phyloP scores from a whole-genome alignment of 768 basidiomycete species.

The Phaffia australis region DNA sequence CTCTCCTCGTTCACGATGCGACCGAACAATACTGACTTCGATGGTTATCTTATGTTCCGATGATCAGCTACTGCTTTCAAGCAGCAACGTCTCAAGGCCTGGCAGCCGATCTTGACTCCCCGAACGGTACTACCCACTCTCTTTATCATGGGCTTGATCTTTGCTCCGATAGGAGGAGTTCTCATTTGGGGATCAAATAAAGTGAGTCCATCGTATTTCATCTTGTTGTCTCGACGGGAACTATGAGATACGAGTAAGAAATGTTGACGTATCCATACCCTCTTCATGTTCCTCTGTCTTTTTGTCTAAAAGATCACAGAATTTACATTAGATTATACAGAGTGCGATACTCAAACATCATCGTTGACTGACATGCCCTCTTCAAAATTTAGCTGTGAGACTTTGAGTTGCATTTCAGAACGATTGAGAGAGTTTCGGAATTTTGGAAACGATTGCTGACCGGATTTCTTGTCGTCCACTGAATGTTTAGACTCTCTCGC shows the following conservation, averaged over 20 bases:
- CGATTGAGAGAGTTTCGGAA: no score
- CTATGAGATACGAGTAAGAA: neutral
- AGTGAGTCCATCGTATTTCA: slow-evolving; percentile 37
- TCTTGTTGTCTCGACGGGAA: neutral
- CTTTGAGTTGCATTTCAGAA: no score
- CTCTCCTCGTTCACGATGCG: neutral
- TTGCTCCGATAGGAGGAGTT: slow-evolving; percentile 90
- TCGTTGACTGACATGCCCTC: slow-evolving; percentile 49
- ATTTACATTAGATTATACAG: slow-evolving; percentile 89
- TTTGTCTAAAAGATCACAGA: slow-evolving; percentile 62
- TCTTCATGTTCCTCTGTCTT: slow-evolving; percentile 25
- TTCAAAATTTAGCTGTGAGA: slow-evolving; percentile 35
- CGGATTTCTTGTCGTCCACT: neutral
- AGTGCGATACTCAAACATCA: slow-evolving; percentile 61
- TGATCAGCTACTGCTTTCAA: slow-evolving; percentile 92
- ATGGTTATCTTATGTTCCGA: slow-evolving; percentile 9
- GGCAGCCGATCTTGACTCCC: slow-evolving; percentile 98
- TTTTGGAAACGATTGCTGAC: neutral
- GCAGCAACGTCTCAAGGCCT: slow-evolving; percentile 97
- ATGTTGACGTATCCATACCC: slow-evolving; percentile 6
- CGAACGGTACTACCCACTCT: slow-evolving; percentile 94
- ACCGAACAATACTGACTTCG: neutral
- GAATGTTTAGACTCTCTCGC: slow-evolving; percentile 36
- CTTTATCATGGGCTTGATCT: slow-evolving; percentile 86
- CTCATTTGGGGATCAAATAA: slow-evolving; percentile 79